Base-by-base conservation (phyloP, 23 red algal genomes). In the Gracilariopsis chorda region DNA sequence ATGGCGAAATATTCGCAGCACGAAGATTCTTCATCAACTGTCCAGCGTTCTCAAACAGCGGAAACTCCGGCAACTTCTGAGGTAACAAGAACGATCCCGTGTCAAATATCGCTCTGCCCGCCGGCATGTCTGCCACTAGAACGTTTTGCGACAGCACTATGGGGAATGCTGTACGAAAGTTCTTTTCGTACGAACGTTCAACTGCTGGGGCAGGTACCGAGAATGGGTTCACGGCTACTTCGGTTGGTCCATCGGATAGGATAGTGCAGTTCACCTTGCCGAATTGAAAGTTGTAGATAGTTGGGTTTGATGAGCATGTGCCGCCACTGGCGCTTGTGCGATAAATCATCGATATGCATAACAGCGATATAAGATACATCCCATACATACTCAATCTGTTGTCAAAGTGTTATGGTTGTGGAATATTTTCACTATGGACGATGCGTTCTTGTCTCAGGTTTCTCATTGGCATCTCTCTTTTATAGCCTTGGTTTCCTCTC, bases 11-110 rank as follows among this genome's bases (percentile, higher is more conserved):
- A 12, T 45, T 25, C 24, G 82, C 82, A 5, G 82, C 82, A 49
- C 59, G 59, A 61, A 86, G 59, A 53, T 86, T 86, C 23, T 10
- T 39, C 47, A 86, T 44, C 37, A 86, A 62, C 16, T 40, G 20
- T 25, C 82, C 82, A 2, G 30, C 62, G 21, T 86, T 51, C 33
- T 32, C 33, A 23, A 86, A 86, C 17, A 70, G 46, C 39, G 82
- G 62, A 39, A 73, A 36, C 7, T 47, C 36, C 23, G 82, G 82
- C 4, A 86, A 5, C 9, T 86, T 86, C 67, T 73, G 6, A 28
- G 67, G 4, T 28, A 73, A 3, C 67, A 45, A 24, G 43, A 86
- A 64, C 41, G 82, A 47, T 16, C 82, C 82, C 41, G 63, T 53
- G 46, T 86, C 82, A 42, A 86, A 61, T 24, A 86, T 24, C 21